Conservation (phyloP, 306 rosid genomes). For the Glycine latifolia region DNA sequence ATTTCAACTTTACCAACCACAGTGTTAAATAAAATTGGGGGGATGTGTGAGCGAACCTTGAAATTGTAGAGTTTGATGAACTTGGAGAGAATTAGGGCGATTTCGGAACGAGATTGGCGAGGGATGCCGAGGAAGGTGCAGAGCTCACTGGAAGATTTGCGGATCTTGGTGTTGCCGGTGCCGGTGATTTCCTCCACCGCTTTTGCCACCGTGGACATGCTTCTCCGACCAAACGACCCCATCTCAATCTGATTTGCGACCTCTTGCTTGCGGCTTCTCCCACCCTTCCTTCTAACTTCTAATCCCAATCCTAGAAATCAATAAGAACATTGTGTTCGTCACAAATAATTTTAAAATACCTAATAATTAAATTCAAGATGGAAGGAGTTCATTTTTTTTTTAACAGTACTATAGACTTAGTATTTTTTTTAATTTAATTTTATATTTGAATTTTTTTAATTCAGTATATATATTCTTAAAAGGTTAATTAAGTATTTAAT, state of each 20-base stretch:
- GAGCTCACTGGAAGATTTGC: slow-evolving; percentile 55
- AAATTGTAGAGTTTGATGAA: slow-evolving; percentile 68
- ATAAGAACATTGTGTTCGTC: neutral
- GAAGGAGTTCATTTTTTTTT: too few relatives aligned
- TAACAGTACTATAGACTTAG: too few relatives aligned
- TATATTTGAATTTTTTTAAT: too few relatives aligned
- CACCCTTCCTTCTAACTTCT: neutral
- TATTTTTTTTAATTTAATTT: too few relatives aligned
- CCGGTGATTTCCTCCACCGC: slow-evolving; percentile 47
- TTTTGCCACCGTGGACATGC: slow-evolving; percentile 53
- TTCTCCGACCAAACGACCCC: slow-evolving; percentile 38
- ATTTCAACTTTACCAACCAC: neutral
- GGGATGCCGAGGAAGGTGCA: slow-evolving; percentile 64
- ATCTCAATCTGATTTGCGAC: neutral
- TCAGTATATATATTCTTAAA: too few relatives aligned
- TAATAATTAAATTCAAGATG: too few relatives aligned
- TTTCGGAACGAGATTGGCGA: slow-evolving; percentile 58
- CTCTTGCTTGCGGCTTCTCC: neutral
- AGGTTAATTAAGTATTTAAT: too few relatives aligned
- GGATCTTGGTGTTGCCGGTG: slow-evolving; percentile 43
- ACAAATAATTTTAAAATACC: neutral
- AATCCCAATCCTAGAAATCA: neutral
- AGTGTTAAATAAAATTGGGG: neutral
- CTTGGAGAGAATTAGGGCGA: slow-evolving; percentile 56
- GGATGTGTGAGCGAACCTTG: slow-evolving; percentile 45